Evolutionary conservation across 768 basidiomycete species (phyloP), one percentile per base, ranked within the genome.

Genomic region (Suillus fuscotomentosus): DNA sequence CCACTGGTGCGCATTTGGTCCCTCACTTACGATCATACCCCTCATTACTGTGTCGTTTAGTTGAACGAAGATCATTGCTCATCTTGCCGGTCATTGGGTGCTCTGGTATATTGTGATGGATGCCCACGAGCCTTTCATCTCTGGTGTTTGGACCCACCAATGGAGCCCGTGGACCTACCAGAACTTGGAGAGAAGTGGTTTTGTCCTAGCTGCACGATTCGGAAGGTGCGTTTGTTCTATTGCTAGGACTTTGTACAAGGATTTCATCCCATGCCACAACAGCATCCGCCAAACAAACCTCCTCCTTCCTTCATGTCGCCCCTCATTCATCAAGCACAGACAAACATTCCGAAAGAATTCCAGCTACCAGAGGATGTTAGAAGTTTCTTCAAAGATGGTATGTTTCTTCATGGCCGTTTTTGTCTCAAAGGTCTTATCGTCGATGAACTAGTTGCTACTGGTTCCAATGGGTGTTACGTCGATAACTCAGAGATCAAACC

Each of bases 101-200:
- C 91, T 51, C 83, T 99, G 66, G 86, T 99, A 22, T 99, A 97
- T 75, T 99, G 97, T 76, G 97, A 99, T 76, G 95, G 96, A 22
- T 99, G 97, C 75, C 94, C 97, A 42, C 82, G 91, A 67, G 94
- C 95, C 8, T 99, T 97, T 76, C 97, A 99, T 78, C 88, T 99
- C 65, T 89, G 91, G 86, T 99, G 97, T 76, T 84, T 99, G 68
- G 92, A 99, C 76, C 97, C 97, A 61, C 97, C 97, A 24, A 86
- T 98, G 81, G 92, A 95, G 66, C 81, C 88, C 57, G 83, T 90
- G 66, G 94, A 97, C 76, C 86, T 97, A 53, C 91, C 92, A 14
- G 91, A 93, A 77, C 55, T 57, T 5, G 86, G 88, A 69, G 79
- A 82, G 56, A 83, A 86, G 73, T 95, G 90, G 89, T 92, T 87